Evolutionary conservation across 257 asterid genomes (phyloP), one percentile per base, ranked within the genome.

Genomic region (Paulownia fortunei): DNA sequence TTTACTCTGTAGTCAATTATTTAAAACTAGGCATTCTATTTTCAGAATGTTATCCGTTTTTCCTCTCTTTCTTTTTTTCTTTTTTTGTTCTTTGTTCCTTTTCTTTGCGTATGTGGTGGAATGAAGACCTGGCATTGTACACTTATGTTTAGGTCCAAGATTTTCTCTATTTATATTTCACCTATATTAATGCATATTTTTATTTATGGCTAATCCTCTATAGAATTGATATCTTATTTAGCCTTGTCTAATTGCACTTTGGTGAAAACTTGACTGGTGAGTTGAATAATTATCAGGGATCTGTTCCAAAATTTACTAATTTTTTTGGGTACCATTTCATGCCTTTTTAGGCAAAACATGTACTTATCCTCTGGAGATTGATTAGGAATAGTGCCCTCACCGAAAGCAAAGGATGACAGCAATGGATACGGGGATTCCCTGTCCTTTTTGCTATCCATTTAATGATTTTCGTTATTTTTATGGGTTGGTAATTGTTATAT

Each of bases 271-370:
- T 16, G 5, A 65, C 24, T n/a, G 11, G 24, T 34, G 16, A 70
- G 32, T 70, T 72, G 51, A 21, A 71, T 71, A n/a, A 49, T 30
- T 52, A 70, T 34, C 58, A 18, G 37, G 23, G 66, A 54, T 56
- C 39, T 70, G 30, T 47, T 19, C 64, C 19, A 71, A 5, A 54
- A 71, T 34, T 34, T 54, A 19, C 30, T 47, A 9, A 46, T 9
- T 34, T 56, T 21, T 8, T 41, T 10, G 19, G 19, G 51, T 24
- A 16, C 26, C 56, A 24, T 21, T 41, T 24, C 24, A 8, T 16
- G 18, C 58, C 10, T 58, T 58, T 66, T 58, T 58, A 21, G 23
- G 52, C 41, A 23, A 13, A 58, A 4, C 18, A 18, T 0, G 27
- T 16, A 5, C 75, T 41, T 49, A n/a, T 8, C 4, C 0, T 21